Conservation (phyloP, 1,284 basidiomycete genomes). For the Tylopilus sp. region DNA sequence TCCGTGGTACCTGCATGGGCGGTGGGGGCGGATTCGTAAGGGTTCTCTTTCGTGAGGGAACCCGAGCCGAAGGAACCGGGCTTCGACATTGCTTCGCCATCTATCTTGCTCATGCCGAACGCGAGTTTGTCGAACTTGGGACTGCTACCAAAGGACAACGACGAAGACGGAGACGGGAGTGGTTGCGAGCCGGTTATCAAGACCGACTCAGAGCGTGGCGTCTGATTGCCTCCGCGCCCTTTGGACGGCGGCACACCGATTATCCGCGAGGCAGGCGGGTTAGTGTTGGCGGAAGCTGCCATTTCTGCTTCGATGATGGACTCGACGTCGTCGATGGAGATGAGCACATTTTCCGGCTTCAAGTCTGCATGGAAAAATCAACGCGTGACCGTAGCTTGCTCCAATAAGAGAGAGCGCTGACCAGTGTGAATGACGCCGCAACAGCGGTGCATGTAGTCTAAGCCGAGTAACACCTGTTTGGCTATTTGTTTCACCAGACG, state of each 20-base stretch:
- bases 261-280: slow-evolving; percentile 67
- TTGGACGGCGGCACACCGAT: slow-evolving; percentile 95
- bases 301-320: slow-evolving; percentile 88
- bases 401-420: slow-evolving; percentile 32
- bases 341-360: slow-evolving; percentile 97
- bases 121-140: slow-evolving; percentile 89
- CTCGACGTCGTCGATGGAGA: slow-evolving; percentile 97
- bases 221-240: slow-evolving; percentile 96
- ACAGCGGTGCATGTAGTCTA: slow-evolving; percentile 97
- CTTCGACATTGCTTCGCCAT: slow-evolving; percentile 35
- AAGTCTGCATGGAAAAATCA: slow-evolving; percentile 56
- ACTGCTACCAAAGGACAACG: slow-evolving; percentile 66
- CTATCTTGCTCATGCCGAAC: slow-evolving; percentile 88
- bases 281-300: slow-evolving; percentile 48
- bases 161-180: slow-evolving; percentile 75
- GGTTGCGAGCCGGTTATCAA: slow-evolving; percentile 96
- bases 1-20: slow-evolving; percentile 16
- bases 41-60: slow-evolving; percentile 21
- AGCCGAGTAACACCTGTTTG: slow-evolving; percentile 91
- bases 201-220: slow-evolving; percentile 82
- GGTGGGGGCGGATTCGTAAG: slow-evolving; percentile 17
- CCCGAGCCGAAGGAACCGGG: slow-evolving; percentile 25
- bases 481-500: slow-evolving; percentile 94
- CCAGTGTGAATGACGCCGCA: slow-evolving; percentile 94
- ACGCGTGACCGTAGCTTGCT: neutral